phyloP scores from a whole-genome alignment of 2,329 filamentous ascomycete species.

The Cercospora sesami region DNA sequence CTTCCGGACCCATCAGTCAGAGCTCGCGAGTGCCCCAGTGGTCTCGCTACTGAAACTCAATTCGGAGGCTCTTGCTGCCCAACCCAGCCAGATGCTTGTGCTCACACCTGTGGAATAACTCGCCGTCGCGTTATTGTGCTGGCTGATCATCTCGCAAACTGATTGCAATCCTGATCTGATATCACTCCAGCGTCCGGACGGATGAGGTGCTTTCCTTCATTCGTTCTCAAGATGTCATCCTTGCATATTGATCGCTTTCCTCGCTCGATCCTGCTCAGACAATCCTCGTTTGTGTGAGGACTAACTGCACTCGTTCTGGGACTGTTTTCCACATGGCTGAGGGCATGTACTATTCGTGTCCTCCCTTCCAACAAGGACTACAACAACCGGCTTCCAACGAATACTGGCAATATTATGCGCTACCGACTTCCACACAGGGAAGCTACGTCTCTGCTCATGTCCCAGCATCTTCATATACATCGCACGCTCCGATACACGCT shows the following conservation, averaged over 20 bases:
- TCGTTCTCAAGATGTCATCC: neutral
- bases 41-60: slow-evolving; percentile 1
- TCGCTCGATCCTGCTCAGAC: neutral
- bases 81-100: neutral
- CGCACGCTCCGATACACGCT: neutral
- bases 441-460: neutral
- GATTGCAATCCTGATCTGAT: neutral
- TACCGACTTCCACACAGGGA: neutral
- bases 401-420: neutral
- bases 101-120: neutral
- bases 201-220: neutral
- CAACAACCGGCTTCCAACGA: neutral
- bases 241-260: neutral
- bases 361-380: neutral
- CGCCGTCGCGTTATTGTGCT: neutral
- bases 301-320: neutral
- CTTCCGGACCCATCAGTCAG: neutral
- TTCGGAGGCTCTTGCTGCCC: neutral
- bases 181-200: neutral
- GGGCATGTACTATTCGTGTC: neutral
- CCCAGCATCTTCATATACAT: neutral
- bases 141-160: slow-evolving; percentile 2
- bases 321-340: neutral
- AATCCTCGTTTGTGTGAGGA: neutral
- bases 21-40: neutral